Conservation (phyloP, 2,329 filamentous ascomycete species). For the Alternaria infectoria region DNA sequence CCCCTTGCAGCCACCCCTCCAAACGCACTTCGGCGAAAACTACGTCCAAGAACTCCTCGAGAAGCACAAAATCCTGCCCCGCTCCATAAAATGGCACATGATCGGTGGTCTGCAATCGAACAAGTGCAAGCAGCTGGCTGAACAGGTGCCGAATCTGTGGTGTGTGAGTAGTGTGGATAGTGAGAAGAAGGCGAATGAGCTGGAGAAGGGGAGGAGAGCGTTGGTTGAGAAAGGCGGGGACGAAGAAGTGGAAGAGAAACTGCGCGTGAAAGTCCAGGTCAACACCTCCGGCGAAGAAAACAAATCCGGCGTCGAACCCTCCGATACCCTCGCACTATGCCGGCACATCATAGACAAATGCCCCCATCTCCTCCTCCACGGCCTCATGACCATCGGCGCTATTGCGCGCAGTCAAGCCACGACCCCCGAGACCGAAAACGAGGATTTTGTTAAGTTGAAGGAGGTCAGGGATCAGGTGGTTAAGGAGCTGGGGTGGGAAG, state of each 20-base stretch:
- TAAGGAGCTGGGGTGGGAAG: conserved; percentile 62
- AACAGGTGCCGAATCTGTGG: conserved; percentile 85
- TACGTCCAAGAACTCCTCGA: conserved; percentile 82
- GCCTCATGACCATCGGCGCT: conserved; percentile 96
- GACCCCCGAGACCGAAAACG: conserved; percentile 78
- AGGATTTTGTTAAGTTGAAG: conserved; percentile 78
- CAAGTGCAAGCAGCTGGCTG: conserved; percentile 85
- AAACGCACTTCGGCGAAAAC: conserved; percentile 93
- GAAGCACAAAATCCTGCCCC: conserved; percentile 81
- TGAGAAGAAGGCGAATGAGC: conserved; percentile 81
- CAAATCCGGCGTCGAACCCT: conserved; percentile 82
- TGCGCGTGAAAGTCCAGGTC: conserved; percentile 87
- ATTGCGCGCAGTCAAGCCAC: conserved; percentile 83
- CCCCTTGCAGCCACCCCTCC: conserved; percentile 39
- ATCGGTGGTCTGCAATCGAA: conserved; percentile 94
- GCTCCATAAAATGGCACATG: conserved; percentile 88
- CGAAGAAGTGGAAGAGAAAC: conserved; percentile 32
- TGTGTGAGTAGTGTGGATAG: conserved; percentile 91
- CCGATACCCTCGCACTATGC: conserved; percentile 69
- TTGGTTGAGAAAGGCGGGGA: conserved; percentile 50
- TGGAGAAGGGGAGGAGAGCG: conserved; percentile 76
- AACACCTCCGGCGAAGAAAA: conserved; percentile 89
- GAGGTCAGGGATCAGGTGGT: conserved; percentile 75
- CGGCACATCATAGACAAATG: conserved; percentile 73
- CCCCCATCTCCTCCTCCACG: conserved; percentile 74